Evolutionary conservation across 2,329 filamentous ascomycete genomes (phyloP), one percentile per base, ranked within the genome.

Genomic region (Metarhizium robertsii): DNA sequence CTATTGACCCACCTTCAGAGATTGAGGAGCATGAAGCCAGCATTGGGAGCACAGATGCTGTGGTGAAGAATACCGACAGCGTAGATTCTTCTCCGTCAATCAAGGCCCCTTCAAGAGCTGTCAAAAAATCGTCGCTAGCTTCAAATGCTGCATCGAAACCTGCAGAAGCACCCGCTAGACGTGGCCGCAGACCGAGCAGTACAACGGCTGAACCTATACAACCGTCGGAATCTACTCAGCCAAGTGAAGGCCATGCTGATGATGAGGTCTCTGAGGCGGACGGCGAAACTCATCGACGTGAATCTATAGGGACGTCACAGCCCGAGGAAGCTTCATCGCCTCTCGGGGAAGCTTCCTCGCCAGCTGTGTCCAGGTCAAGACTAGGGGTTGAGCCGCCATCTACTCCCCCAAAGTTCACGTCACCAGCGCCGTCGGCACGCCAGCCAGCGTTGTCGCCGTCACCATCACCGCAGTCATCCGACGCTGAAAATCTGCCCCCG

Each of bases 401-500:
- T 2, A 79, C 79, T 0, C 77, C 79, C 3, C 66, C 67, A 20
- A 61, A 71, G 42, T 60, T 65, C 43, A 65, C 71, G 29, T 77
- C 76, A 1, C 74, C 79, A 1, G 74, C 74, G 0, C 71, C 74
- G 1, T 74, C 75, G 5, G 76, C 79, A 11, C 76, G 75, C 54
- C 81, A 84, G 59, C 68, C 81, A 13, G 80, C 71, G 1, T 61
- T 81, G 6, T 83, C 82, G 0, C 85, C 84, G 0, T 88, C 86
- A 0, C 79, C 80, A 18, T 88, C 87, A 1, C 85, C 85, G 0
- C 87, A 90, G 62, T 86, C 87, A 1, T 92, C 88, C 0, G 86
- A 94, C 65, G 87, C 86, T 0, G 89, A 94, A 68, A 92, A 92
- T 61, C 84, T 81, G 50, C 87, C 87, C 1, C 88, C 88, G 0